These are phyloP conservation scores for Diophrys sp. DNA, from an alignment of 73 alveolate species.

Conservation along the genomic window DNA sequence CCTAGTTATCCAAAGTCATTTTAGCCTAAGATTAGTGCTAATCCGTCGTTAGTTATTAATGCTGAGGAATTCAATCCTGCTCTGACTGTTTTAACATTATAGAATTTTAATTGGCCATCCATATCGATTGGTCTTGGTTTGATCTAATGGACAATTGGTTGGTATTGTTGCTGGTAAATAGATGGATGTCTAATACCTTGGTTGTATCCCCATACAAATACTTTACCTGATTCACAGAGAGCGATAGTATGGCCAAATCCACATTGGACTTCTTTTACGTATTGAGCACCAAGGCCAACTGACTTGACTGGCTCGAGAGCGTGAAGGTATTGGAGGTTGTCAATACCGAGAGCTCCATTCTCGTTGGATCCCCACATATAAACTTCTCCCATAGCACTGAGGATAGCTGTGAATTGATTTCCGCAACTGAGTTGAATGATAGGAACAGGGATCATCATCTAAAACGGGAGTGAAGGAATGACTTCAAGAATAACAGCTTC, in stretches of 20 bases:
- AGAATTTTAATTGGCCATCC: background rate
- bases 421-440: slow-evolving; percentile 39
- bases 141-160: background rate
- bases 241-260: background rate
- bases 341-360: slow-evolving; percentile 86
- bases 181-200: background rate
- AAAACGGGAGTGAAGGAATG: background rate
- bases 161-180: background rate
- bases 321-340: background rate
- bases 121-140: background rate
- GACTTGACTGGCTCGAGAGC: background rate
- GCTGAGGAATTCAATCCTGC: background rate
- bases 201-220: background rate
- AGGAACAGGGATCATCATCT: background rate
- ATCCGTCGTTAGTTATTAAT: background rate
- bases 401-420: slow-evolving; percentile 70
- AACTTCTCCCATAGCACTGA: slow-evolving; percentile 61
- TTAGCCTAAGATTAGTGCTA: background rate
- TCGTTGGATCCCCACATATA: slow-evolving; percentile 87
- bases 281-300: background rate
- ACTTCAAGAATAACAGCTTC: background rate
- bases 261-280: background rate
- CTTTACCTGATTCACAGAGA: background rate
- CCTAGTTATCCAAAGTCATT: background rate
- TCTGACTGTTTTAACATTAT: background rate